Base-by-base conservation (phyloP, 805 yeast species). In the Pichia insulana region DNA sequence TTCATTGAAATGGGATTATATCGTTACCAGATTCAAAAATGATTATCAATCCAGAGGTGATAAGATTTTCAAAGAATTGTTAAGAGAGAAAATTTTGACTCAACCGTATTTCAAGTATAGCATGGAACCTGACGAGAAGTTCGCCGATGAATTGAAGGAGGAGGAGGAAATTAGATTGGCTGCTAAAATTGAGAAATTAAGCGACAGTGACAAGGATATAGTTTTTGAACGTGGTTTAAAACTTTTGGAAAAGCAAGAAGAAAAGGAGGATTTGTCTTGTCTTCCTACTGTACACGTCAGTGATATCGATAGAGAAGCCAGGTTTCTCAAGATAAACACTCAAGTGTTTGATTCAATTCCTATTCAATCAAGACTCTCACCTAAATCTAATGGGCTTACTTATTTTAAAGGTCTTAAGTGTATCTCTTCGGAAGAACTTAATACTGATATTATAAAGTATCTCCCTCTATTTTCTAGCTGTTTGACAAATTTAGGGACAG, bases 401-500 rank as follows among this genome's bases (percentile, higher is more conserved):
- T 92, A 90, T 57, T 68, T 81, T 47, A 71, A 81, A 36, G 80
- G 84, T n/a, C 61, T 78, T 30, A 80, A 82, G 46, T 69, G 78
- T 34, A 58, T 90, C 25, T 63, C 74, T 8, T 58, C 65, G 2
- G 47, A 63, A 3, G 52, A 58, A 18, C 56, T 90, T 7, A 90
- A 95, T 11, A 50, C 63, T 3, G 76, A 77, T 6, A 66, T 84
- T 37, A 71, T 80, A 42, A 78, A 81, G 30, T 88, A 74, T 50
- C 58, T 92, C 46, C 84, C 96, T 0, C 59, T 92, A 36, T 92
- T 84, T 63, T 68, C 82, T 9, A 83, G 80, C 25, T 82, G 95
- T 37, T 65, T 92, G 46, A 83, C 95, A 3, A 86, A 80, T 56
- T 68, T 92, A 48, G 98, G 98, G n/a, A 90, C 98, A 1, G 58